Conservation (phyloP, 495 filamentous ascomycete species). For the Pseudoneurospora amorphoporcata region DNA sequence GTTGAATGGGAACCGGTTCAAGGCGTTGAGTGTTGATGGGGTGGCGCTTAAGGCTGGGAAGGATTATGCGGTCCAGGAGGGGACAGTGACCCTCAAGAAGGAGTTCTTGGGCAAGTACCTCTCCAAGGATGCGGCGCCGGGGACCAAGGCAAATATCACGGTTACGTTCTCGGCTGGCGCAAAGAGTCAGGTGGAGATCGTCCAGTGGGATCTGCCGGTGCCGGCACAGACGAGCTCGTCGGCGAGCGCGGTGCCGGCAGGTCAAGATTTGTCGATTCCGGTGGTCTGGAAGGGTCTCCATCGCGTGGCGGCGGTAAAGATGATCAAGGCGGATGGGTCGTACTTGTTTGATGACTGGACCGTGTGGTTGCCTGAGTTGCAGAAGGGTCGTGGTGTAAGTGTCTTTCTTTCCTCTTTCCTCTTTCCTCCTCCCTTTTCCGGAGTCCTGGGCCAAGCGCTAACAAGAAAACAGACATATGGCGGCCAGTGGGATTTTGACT, state of each 20-base stretch:
- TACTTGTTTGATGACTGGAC: slow-evolving; percentile 51
- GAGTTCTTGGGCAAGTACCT: slow-evolving; percentile 38
- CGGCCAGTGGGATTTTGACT: slow-evolving; percentile 43
- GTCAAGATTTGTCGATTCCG: slow-evolving; percentile 39
- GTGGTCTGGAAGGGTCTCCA: slow-evolving; percentile 41
- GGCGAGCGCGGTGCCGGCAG: slow-evolving; percentile 30
- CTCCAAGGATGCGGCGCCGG: slow-evolving; percentile 26
- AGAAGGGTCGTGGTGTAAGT: slow-evolving; percentile 30
- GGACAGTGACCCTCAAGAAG: slow-evolving; percentile 36
- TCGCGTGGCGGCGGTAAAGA: slow-evolving; percentile 42
- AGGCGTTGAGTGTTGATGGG: slow-evolving; percentile 32
- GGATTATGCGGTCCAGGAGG: slow-evolving; percentile 37
- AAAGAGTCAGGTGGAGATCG: slow-evolving; percentile 32
- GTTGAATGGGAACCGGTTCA: slow-evolving; percentile 46
- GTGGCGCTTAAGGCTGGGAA: slow-evolving; percentile 19
- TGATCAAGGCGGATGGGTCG: slow-evolving; percentile 35
- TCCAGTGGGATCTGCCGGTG: slow-evolving; percentile 41
- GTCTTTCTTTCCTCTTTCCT: not conserved
- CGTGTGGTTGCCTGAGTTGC: slow-evolving; percentile 41
- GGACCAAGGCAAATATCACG: slow-evolving; percentile 40
- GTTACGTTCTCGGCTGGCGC: slow-evolving; percentile 43
- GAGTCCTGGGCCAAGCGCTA: not conserved
- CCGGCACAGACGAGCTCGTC: slow-evolving; percentile 27
- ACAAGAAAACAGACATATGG: slow-evolving; percentile 27
- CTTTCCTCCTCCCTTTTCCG: not conserved